phyloP scores from a whole-genome alignment of 2,329 filamentous ascomycete species.

The Leptographium galeiforme region DNA sequence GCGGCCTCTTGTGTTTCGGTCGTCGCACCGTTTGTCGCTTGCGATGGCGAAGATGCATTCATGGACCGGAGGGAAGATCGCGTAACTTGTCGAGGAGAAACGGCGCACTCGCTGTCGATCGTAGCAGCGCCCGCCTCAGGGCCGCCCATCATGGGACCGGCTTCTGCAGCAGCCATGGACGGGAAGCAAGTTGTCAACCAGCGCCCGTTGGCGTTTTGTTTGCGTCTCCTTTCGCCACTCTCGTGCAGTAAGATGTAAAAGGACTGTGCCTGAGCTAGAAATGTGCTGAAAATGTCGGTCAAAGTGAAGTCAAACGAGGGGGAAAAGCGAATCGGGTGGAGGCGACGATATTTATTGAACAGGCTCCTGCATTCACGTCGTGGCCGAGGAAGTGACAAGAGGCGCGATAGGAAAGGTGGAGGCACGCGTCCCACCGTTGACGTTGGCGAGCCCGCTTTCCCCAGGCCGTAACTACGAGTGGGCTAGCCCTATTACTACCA shows the following conservation, averaged over 20 bases:
- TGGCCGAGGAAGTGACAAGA: neutral
- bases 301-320: neutral
- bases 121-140: neutral
- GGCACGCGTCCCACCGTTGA: neutral
- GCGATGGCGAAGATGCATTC: neutral
- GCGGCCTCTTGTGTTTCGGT: neutral
- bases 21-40: neutral
- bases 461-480: no score
- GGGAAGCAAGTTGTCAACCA: neutral
- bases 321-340: neutral
- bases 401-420: neutral
- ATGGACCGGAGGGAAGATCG: neutral
- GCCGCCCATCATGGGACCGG: neutral
- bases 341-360: no score
- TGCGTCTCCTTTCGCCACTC: neutral
- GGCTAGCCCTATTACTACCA: no score
- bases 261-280: neutral
- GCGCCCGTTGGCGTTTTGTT: neutral
- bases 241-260: neutral
- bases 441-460: neutral
- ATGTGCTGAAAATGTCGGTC: neutral
- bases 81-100: slow-evolving; percentile 2
- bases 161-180: neutral
- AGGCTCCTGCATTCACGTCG: neutral
- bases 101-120: neutral